Evolutionary conservation across 345 rosid genomes (phyloP), one percentile per base, ranked within the genome.

Genomic region (Alliaria petiolata): DNA sequence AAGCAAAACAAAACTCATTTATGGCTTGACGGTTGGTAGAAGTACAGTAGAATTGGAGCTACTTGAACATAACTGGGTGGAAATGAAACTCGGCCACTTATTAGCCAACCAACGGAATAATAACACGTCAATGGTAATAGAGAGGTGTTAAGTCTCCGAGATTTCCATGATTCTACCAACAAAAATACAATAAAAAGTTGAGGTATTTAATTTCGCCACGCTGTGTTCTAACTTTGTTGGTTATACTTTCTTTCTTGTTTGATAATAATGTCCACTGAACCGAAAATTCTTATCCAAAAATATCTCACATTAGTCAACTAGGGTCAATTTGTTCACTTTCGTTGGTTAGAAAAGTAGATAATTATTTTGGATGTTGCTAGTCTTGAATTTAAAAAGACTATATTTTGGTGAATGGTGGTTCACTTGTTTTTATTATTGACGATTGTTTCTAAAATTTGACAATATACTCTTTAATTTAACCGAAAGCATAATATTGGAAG

Each of bases 1-100:
- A n/a, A n/a, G n/a, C n/a, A n/a, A n/a, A n/a, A n/a, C 62, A 67
- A 54, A 53, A 67, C 42, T 30, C 49, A 65, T 40, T 42, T 15
- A n/a, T 8, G 49, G 30, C 34, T 22, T 14, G 12, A 56, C 11
- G 46, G 46, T 34, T 45, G 22, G 44, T 55, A 30, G 25, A 31
- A n/a, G 9, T 36, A 13, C 34, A 13, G 15, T 9, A 19, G 26
- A 55, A 10, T 43, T 43, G 44, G 10, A 55, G 42, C n/a, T n/a
- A 42, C 22, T 30, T 7, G 0, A 28, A 40, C 65, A 36, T 9
- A 4, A 4, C 5, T 13, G 0, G 6, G 28, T 44, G 12, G n/a
- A 22, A 25, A 46, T 69, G 58, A 47, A 69, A 58, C 15, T 58
- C 22, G 9, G 7, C 74, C 42, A 16, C 58, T 38, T 36, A 36